Base-by-base conservation (phyloP, 2,329 filamentous ascomycete species). In the Elsinoe fawcettii region DNA sequence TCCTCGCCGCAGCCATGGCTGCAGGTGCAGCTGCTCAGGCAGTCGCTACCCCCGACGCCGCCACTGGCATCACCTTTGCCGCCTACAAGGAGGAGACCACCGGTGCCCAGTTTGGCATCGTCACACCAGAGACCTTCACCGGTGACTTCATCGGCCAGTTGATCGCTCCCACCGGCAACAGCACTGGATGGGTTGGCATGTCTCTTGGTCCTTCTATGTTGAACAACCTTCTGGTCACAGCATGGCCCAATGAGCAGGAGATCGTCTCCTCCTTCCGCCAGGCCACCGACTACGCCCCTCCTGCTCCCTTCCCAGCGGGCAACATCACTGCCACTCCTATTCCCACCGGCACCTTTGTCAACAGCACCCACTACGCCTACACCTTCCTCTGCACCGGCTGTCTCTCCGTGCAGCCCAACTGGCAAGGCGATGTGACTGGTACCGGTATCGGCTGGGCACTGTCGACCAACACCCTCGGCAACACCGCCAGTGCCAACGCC, bases 121-220 rank as follows among this genome's bases (percentile, higher is more conserved):
- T 76, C 1, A 65, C 81, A 1, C 79, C 80, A 1, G 71, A 78
- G 59, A 74, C 69, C 9, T 67, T 75, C 12, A 72, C 67, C 1
- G 73, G 73, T 9, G 80, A 83, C 65, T 75, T 82, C 61, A 80
- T 83, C 59, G 77, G 75, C 6, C 77, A 81, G 63, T 71, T 83
- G 44, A 74, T 80, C 16, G 73, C 75, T 57, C 73, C 73, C 1
- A 61, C 70, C n/a, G 67, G 63, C 5, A 71, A 75, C 57, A 71
- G 71, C 2, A 69, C 67, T 2, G 76, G 78, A 60, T 82, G 76
- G 73, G 75, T 72, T 51, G 78, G 75, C 58, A 70, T 79, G 22
- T 75, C 73, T 18, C 67, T 80, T 27, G 71, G 73, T 7, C 74
- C 75, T 3, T 64, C 66, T 23, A 81, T 81, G 79, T 62, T 73